Evolutionary conservation across 768 basidiomycete genomes (phyloP), one percentile per base, ranked within the genome.

Genomic region (Coprinellus micaceus): DNA sequence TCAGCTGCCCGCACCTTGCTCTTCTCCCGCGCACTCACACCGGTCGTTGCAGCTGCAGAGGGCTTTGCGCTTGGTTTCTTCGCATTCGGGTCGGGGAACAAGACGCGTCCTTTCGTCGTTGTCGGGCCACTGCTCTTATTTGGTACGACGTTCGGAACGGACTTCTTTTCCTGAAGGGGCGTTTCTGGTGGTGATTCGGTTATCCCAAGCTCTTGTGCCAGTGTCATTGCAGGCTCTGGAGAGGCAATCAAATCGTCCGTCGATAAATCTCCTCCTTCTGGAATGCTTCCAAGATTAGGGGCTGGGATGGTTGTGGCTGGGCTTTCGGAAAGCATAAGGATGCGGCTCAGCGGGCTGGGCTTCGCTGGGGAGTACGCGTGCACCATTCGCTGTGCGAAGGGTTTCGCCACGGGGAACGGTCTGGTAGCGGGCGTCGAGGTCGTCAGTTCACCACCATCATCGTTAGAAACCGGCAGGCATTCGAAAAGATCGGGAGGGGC

Each of bases 331-430:
- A 91, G 75, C 84, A 85, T 82, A 22, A 91, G 76, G 52, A 92
- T 90, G 11, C 89, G 81, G 58, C 88, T 90, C 29, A 93, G 76
- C 2, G 90, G 90, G 59, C 88, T 91, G 0, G 91, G 90, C 66
- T 83, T 86, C 2, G 76, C 85, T 26, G 90, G 90, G 0, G 91
- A 91, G 60, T 92, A 93, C 0, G 89, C 88, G 60, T 93, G 90
- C 3, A 81, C 76, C 85, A 89, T 88, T 54, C 79, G 82, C 53
- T 76, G 70, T 1, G 82, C 85, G 48, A 85, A 72, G 11, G 89
- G 88, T 63, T 88, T 91, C 1, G 88, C 86, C 44, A 86, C 72
- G 0, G 87, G 87, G 71, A 87, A 89, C 1, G 81, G 75, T n/a
- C 68, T 75, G 25, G 69, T 73, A n/a, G 61, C 59, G 6, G 68